Conservation (phyloP, 1,284 basidiomycete genomes). For the Cutaneotrichosporon mucoides region DNA sequence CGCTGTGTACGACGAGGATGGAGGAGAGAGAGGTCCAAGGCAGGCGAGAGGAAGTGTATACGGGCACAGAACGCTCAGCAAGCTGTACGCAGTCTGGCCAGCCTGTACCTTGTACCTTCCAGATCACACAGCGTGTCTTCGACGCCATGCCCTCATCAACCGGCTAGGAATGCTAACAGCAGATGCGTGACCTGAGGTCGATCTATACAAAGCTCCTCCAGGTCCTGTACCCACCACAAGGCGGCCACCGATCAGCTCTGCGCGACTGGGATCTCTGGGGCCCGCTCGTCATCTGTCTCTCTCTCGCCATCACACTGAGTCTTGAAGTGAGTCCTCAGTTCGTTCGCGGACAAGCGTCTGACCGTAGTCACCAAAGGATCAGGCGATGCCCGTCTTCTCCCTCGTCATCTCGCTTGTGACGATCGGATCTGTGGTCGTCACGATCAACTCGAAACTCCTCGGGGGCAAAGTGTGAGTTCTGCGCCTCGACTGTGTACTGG, state of each 20-base stretch:
- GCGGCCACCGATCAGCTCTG: conserved; percentile 69
- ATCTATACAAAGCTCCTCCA: conserved; percentile 89
- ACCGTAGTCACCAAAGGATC: conserved; percentile 68
- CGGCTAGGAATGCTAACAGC: background rate
- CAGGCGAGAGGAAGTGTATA: too few species aligned
- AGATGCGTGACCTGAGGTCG: conserved; percentile 81
- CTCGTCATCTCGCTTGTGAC: conserved; percentile 87
- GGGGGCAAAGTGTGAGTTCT: conserved; percentile 80
- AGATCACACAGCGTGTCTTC: too few species aligned
- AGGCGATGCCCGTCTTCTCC: conserved; percentile 84
- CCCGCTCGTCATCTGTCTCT: conserved; percentile 77
- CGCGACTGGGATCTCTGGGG: conserved; percentile 96
- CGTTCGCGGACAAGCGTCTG: background rate
- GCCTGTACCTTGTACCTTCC: too few species aligned
- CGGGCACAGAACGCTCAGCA: too few species aligned
- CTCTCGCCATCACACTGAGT: conserved; percentile 80
- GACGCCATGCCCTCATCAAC: too few species aligned
- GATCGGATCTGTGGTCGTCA: conserved; percentile 80
- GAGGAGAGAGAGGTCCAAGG: too few species aligned
- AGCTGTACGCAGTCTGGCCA: too few species aligned
- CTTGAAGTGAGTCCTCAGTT: conserved; percentile 63
- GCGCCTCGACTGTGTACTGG: background rate
- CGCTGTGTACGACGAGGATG: background rate
- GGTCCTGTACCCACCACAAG: conserved; percentile 78
- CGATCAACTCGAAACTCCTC: conserved; percentile 90